phyloP scores from a whole-genome alignment of 2,329 filamentous ascomycete species.

The Juglanconis oblonga region DNA sequence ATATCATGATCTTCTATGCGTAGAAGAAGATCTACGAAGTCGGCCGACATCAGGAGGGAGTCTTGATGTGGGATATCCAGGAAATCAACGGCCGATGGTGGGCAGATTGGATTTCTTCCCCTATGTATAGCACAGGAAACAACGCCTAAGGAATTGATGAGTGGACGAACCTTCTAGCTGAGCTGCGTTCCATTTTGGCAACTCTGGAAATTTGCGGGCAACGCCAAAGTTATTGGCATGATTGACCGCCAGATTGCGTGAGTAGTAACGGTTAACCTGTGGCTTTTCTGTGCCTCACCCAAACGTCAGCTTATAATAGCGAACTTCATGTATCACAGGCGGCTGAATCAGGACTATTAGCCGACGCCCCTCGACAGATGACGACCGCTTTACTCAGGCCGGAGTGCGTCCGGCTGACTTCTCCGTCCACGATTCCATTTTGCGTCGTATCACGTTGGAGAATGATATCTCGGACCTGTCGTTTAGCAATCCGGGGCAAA shows the following conservation, averaged over 20 bases:
- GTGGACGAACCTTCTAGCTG: too few species aligned
- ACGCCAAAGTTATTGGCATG: background rate
- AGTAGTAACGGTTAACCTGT: background rate
- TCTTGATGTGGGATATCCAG: too few species aligned
- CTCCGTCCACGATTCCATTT: background rate
- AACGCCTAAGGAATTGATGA: too few species aligned
- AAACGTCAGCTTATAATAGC: background rate
- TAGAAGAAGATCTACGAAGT: slow-evolving; percentile 4
- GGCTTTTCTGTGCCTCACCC: background rate
- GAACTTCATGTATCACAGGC: background rate
- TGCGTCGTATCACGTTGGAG: background rate
- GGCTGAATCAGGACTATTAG: background rate
- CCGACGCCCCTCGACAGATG: background rate
- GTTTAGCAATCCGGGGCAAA: too few species aligned
- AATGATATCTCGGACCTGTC: too few species aligned
- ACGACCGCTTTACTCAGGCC: background rate
- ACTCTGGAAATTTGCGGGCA: too few species aligned
- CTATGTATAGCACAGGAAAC: too few species aligned
- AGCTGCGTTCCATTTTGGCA: too few species aligned
- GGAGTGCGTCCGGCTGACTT: background rate
- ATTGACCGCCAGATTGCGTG: background rate
- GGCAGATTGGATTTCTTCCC: background rate
- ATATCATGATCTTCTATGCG: slow-evolving; percentile 19
- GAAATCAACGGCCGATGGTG: background rate
- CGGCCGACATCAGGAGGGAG: slow-evolving; percentile 4